phyloP scores from a whole-genome alignment of 169 alveolate genomes.

The Cryptosporidium baileyi region DNA sequence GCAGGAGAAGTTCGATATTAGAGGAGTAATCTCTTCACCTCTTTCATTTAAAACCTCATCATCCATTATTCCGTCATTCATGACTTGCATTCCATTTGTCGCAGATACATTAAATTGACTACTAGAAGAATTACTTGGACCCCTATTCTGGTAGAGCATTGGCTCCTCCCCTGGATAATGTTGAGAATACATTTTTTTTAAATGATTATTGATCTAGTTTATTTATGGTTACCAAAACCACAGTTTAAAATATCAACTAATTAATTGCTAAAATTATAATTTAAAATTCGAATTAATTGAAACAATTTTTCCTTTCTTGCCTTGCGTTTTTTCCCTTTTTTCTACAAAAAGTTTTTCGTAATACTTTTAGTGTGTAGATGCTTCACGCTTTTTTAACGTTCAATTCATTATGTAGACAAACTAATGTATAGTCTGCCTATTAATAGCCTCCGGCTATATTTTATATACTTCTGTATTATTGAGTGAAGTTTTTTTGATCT shows the following conservation, averaged over 20 bases:
- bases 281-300: too few species aligned
- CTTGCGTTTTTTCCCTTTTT: neutral
- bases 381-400: constrained; percentile 5
- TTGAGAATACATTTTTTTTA: constrained; percentile 36
- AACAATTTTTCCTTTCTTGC: constrained; percentile 7
- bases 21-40: constrained; percentile 62
- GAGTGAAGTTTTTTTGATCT: too few species aligned
- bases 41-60: constrained; percentile 60
- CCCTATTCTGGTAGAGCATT: constrained; percentile 55
- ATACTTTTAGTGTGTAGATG: constrained; percentile 14
- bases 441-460: neutral
- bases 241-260: neutral
- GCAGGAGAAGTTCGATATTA: constrained; percentile 42
- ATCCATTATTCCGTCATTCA: constrained; percentile 59
- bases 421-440: constrained; percentile 12
- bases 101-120: constrained; percentile 42
- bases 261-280: too few species aligned
- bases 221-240: neutral
- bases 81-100: constrained; percentile 54
- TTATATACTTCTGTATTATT: too few species aligned
- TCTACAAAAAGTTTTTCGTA: neutral
- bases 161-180: constrained; percentile 59
- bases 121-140: constrained; percentile 25
- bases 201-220: neutral
- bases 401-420: constrained; percentile 33